Evolutionary conservation across 129 eudicot genomes (phyloP).

Genomic region (Pittosporum tobira): DNA sequence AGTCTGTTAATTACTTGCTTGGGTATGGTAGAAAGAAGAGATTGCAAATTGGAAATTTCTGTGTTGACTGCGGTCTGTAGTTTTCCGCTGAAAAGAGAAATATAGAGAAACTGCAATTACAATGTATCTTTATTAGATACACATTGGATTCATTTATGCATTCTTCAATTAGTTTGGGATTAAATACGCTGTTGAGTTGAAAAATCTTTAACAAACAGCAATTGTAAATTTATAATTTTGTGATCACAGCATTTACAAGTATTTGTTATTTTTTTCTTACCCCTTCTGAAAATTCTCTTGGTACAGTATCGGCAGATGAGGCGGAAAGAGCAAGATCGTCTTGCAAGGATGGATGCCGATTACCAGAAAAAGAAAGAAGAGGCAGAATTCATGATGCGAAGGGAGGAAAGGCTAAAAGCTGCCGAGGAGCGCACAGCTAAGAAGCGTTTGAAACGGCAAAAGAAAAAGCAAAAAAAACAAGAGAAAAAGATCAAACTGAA

Average conservation of each 20-base stretch:
- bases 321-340: conserved; percentile 83
- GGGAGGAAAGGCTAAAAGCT: conserved; percentile 77
- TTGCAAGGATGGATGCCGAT: conserved; percentile 84
- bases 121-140: no score
- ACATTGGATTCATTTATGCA: no score
- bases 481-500: conserved; percentile 47
- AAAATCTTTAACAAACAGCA: no score
- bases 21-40: not conserved
- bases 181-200: no score
- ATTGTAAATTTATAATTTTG: not conserved
- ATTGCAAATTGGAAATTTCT: no score
- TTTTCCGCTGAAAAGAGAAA: no score
- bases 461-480: conserved; percentile 76
- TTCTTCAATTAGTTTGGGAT: no score
- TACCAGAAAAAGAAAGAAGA: conserved; percentile 63
- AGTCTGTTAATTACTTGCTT: not conserved
- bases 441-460: conserved; percentile 80
- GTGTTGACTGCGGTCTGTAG: not conserved
- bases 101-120: no score
- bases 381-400: conserved; percentile 69
- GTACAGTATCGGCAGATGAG: conserved; percentile 39
- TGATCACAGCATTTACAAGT: not conserved
- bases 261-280: not conserved
- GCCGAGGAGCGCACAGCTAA: conserved; percentile 90
- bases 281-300: not conserved